These are phyloP conservation scores for Flammula alnicola DNA, from an alignment of 1,284 basidiomycete genomes.

Conservation along the genomic window DNA sequence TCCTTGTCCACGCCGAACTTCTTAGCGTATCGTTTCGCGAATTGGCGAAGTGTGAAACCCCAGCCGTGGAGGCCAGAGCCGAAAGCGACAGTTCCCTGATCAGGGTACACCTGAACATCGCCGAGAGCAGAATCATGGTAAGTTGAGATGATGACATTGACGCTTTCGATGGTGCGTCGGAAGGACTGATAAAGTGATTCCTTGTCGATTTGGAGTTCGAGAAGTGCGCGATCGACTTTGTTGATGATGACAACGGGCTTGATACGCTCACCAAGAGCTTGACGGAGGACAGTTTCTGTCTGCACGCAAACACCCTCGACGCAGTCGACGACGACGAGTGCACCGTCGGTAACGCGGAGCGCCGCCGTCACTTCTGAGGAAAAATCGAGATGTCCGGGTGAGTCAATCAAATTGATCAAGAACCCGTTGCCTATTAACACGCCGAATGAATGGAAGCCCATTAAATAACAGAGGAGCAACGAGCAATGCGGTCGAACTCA, in stretches of 20 bases:
- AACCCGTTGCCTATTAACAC: slow-evolving; percentile 85
- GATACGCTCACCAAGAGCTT: slow-evolving; percentile 97
- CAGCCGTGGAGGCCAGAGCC: slow-evolving; percentile 99
- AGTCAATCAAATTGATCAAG: slow-evolving; percentile 99
- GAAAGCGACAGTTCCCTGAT: slow-evolving; percentile 98
- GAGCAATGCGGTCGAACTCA: slow-evolving; percentile 31
- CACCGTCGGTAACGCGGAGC: slow-evolving; percentile 99
- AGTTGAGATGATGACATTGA: slow-evolving; percentile 99
- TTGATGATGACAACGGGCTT: slow-evolving; percentile 99
- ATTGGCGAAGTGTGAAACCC: slow-evolving; percentile 99
- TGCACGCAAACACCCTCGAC: slow-evolving; percentile 99
- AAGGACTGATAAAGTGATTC: slow-evolving; percentile 99
- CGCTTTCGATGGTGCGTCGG: slow-evolving; percentile 96
- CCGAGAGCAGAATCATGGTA: slow-evolving; percentile 96
- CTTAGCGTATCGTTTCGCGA: slow-evolving; percentile 94
- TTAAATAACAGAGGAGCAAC: slow-evolving; percentile 13
- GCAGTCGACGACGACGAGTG: slow-evolving; percentile 98
- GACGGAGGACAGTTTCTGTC: slow-evolving; percentile 99
- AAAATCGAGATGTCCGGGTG: slow-evolving; percentile 99
- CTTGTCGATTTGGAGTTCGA: slow-evolving; percentile 98
- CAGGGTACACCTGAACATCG: slow-evolving; percentile 99
- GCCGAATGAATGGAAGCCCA: slow-evolving; percentile 27
- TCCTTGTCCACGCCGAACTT: slow-evolving; percentile 99
- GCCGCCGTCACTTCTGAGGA: slow-evolving; percentile 99
- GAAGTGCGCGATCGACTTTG: slow-evolving; percentile 99